Conservation (phyloP, 164 flowering plant species). For the Nymphaea colorata region DNA sequence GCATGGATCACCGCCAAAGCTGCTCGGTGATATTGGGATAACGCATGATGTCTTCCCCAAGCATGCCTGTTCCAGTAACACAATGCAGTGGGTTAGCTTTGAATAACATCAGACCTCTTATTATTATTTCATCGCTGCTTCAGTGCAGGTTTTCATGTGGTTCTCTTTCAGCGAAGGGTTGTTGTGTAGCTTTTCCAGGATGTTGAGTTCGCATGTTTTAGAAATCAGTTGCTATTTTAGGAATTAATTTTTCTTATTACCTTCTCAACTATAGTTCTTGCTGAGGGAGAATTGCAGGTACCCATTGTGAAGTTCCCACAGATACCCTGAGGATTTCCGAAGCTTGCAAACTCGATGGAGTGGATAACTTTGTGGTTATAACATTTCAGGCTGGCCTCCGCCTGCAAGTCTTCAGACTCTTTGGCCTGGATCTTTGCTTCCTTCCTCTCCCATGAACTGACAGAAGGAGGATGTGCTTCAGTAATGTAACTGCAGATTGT, state of each 20-base stretch:
- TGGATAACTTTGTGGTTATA: slow-evolving; percentile 35
- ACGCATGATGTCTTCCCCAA: slow-evolving; percentile 44
- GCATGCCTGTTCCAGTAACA: slow-evolving; percentile 37
- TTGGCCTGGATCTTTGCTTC: slow-evolving; percentile 16
- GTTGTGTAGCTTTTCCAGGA: too few relatives aligned
- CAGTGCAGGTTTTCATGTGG: too few relatives aligned
- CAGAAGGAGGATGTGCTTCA: slow-evolving; percentile 41
- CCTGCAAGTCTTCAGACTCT: slow-evolving; percentile 12
- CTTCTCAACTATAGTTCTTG: slow-evolving; percentile 41
- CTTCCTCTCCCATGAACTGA: slow-evolving; percentile 37
- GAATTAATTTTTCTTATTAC: slow-evolving; percentile 8
- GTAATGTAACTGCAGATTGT: slow-evolving; percentile 51
- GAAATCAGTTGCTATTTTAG: too few relatives aligned
- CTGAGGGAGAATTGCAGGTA: slow-evolving; percentile 30
- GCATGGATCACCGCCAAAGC: slow-evolving; percentile 29
- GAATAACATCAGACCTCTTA: neutral
- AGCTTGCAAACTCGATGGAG: slow-evolving; percentile 61
- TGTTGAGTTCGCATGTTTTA: too few relatives aligned
- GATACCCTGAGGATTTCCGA: slow-evolving; percentile 48
- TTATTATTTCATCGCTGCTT: too few relatives aligned
- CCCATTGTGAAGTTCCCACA: slow-evolving; percentile 47
- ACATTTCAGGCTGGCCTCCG: slow-evolving; percentile 39
- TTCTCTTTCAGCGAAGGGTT: too few relatives aligned
- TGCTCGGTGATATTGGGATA: slow-evolving; percentile 23
- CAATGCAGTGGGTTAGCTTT: neutral